phyloP scores from a whole-genome alignment of 2,329 filamentous ascomycete genomes.

The Talaromyces sp. region DNA sequence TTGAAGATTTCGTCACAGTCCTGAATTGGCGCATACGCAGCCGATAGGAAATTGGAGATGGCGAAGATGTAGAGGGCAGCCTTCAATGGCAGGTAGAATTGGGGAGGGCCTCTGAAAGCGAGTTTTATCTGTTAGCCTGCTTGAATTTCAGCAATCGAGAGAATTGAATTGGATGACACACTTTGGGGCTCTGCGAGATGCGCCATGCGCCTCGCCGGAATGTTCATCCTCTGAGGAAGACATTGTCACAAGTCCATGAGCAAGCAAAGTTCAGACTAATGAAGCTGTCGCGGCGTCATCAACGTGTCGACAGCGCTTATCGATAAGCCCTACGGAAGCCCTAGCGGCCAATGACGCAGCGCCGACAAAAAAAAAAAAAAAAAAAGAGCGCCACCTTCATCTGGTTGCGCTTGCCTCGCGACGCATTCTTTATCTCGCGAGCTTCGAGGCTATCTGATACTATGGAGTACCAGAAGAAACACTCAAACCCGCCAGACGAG shows the following conservation, averaged over 20 bases:
- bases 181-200: constrained; percentile 7
- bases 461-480: constrained; percentile 21
- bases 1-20: constrained; percentile 99
- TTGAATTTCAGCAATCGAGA: not conserved
- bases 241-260: constrained; percentile 1
- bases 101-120: constrained; percentile 27
- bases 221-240: constrained; percentile 12
- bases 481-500: constrained; percentile 3
- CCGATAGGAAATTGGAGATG: constrained; percentile 66
- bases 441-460: constrained; percentile 1
- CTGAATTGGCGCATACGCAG: constrained; percentile 81
- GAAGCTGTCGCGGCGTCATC: not conserved
- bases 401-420: not conserved
- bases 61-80: constrained; percentile 77
- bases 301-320: constrained; percentile 7
- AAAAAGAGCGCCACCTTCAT: constrained; percentile 9
- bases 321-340: constrained; percentile 8
- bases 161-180: constrained; percentile 1
- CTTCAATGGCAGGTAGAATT: constrained; percentile 64
- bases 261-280: not conserved
- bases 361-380: constrained; percentile 9
- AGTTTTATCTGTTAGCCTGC: constrained; percentile 15
- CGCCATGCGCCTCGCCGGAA: constrained; percentile 9
- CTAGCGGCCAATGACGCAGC: constrained; percentile 6
- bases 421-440: not conserved